Conservation (phyloP, 2,329 filamentous ascomycete species). For the Magnaporthiopsis rhizophila region DNA sequence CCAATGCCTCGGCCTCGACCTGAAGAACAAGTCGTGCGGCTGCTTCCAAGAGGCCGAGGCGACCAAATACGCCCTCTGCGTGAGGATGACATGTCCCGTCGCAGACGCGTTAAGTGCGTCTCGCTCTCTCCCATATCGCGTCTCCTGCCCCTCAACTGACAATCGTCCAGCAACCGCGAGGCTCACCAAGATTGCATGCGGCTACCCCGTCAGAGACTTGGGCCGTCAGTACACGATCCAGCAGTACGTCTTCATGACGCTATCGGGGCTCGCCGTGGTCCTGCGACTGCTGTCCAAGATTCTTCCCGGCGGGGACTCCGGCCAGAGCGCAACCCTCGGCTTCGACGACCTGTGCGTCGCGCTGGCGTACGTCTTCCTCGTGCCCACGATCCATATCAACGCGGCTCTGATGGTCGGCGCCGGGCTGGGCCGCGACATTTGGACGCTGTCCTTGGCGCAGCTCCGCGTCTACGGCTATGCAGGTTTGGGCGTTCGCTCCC, state of each 20-base stretch:
- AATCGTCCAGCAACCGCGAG: too few species aligned
- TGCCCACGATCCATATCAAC: neutral
- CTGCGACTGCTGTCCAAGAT: neutral
- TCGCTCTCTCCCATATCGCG: too few species aligned
- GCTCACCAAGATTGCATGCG: neutral
- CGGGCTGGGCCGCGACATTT: constrained; percentile 3
- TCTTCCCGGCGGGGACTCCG: neutral
- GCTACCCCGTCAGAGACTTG: neutral
- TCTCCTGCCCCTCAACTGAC: too few species aligned
- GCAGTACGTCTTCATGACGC: neutral
- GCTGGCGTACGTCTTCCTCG: neutral
- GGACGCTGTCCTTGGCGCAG: neutral
- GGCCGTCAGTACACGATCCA: neutral
- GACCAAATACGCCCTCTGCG: too few species aligned
- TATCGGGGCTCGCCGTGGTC: neutral
- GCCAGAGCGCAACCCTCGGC: neutral
- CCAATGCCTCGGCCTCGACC: too few species aligned
- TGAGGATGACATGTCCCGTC: too few species aligned
- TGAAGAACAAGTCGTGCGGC: too few species aligned
- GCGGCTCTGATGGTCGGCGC: neutral
- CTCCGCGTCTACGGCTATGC: neutral
- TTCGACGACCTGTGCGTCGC: neutral
- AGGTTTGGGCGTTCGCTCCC: neutral
- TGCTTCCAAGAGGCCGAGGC: too few species aligned
- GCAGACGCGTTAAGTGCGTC: too few species aligned